A percentile compares a stretch with the other conserved stretches of the same genome.
Evolutionary conservation across 768 basidiomycete species (phyloP).

Genomic region (Coprinellus aureogranulatus): DNA sequence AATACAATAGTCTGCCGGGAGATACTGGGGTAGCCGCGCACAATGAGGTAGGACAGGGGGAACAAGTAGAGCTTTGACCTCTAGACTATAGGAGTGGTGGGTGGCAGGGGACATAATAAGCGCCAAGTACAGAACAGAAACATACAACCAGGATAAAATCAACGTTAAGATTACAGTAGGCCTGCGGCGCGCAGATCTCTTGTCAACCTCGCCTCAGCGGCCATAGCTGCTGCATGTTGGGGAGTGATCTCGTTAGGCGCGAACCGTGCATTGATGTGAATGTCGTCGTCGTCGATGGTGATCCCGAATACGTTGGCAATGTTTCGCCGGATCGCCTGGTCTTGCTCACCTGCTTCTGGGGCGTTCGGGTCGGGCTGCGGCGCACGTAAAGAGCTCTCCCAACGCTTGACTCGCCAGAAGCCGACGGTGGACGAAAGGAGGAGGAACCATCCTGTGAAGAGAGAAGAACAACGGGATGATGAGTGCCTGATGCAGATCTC

Average conservation of each 20-base stretch:
- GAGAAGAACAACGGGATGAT: too few species aligned
- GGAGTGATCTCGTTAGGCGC: not conserved
- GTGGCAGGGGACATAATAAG: constrained; percentile 3
- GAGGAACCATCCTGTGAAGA: constrained; percentile 93
- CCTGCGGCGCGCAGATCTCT: constrained; percentile 54
- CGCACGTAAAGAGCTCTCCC: constrained; percentile 69
- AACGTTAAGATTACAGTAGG: constrained; percentile 36
- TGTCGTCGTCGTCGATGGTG: constrained; percentile 31
- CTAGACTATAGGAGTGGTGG: not conserved
- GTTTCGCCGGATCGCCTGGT: constrained; percentile 48
- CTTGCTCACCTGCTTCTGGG: constrained; percentile 49
- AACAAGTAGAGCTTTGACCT: too few species aligned
- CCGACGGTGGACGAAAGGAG: constrained; percentile 79
- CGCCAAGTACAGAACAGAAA: not conserved
- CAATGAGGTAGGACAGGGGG: too few species aligned
- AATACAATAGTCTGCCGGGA: too few species aligned
- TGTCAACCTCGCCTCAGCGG: constrained; percentile 42
- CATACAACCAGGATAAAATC: not conserved
- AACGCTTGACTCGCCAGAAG: constrained; percentile 82
- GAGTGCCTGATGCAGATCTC: not conserved
- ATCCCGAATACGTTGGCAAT: constrained; percentile 55
- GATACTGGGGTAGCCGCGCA: too few species aligned
- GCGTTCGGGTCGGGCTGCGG: constrained; percentile 32
- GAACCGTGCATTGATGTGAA: constrained; percentile 7
- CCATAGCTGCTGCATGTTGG: constrained; percentile 3